A percentile compares a stretch with the other conserved stretches of the same genome.
phyloP scores from a whole-genome alignment of 768 basidiomycete species.

The Agrocybe praecox region DNA sequence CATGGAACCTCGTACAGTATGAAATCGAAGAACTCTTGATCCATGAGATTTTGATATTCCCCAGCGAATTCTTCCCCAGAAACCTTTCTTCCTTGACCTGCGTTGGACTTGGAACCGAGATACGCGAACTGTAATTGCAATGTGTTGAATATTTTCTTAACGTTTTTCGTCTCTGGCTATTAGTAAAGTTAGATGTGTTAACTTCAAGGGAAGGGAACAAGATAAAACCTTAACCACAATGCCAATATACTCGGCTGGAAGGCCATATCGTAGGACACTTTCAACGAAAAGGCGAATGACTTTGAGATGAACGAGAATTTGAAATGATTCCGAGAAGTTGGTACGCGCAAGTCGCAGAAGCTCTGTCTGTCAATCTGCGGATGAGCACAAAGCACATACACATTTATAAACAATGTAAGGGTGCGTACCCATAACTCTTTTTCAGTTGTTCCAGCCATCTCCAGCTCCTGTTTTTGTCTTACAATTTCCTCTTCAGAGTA shows the following conservation, averaged over 20 bases:
- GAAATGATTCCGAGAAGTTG: conserved; percentile 97
- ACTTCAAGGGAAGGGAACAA: not conserved
- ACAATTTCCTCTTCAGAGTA: conserved; percentile 82
- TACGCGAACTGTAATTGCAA: conserved; percentile 83
- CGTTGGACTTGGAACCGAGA: conserved; percentile 70
- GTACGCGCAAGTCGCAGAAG: conserved; percentile 87
- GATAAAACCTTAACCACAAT: conserved; percentile 71
- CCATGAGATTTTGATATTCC: conserved; percentile 91
- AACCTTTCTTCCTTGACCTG: conserved; percentile 45
- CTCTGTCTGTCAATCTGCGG: conserved; percentile 67
- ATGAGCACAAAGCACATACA: not conserved
- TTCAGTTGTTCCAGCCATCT: conserved; percentile 81
- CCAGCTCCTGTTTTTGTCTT: conserved; percentile 82
- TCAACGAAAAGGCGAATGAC: conserved; percentile 91
- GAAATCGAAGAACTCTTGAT: conserved; percentile 96
- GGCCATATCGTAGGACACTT: conserved; percentile 92
- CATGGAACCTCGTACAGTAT: conserved; percentile 93
- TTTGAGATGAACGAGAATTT: conserved; percentile 92
- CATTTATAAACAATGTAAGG: not conserved
- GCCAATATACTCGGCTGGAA: conserved; percentile 89
- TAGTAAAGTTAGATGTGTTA: not conserved
- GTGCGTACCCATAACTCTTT: conserved; percentile 92
- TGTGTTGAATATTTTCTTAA: conserved; percentile 74
- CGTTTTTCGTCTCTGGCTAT: conserved; percentile 85
- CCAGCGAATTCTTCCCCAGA: conserved; percentile 69